Evolutionary conservation across 169 alveolate genomes (phyloP).

Genomic region (Plasmodium falciparum): DNA sequence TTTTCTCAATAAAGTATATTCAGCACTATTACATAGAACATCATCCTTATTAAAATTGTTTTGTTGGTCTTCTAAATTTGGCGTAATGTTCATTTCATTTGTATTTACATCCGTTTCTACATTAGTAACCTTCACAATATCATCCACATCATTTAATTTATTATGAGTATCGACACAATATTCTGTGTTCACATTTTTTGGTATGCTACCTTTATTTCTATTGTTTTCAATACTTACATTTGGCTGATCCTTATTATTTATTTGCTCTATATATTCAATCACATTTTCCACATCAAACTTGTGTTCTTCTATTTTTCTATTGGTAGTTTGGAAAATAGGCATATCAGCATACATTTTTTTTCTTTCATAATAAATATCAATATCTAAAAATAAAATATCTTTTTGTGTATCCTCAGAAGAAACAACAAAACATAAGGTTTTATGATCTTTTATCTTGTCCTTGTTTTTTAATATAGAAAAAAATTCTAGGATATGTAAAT

Average conservation of each 20-base stretch:
- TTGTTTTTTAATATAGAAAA: slow-evolving; percentile 35
- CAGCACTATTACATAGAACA: too few species aligned
- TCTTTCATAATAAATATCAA: slow-evolving; percentile 49
- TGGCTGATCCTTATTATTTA: background rate
- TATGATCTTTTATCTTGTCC: slow-evolving; percentile 39
- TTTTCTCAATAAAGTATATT: too few species aligned
- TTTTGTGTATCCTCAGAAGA: background rate
- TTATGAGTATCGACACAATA: too few species aligned
- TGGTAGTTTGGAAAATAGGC: slow-evolving; percentile 28
- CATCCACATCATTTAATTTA: too few species aligned
- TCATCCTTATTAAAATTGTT: too few species aligned
- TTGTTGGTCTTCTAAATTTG: too few species aligned
- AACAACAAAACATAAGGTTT: slow-evolving; percentile 41
- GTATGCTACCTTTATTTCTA: too few species aligned
- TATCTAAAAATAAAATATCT: slow-evolving; percentile 59
- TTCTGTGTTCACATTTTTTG: too few species aligned
- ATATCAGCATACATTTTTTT: slow-evolving; percentile 8
- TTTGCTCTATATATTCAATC: background rate
- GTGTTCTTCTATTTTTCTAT: slow-evolving; percentile 1
- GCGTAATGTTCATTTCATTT: too few species aligned
- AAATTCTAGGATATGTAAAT: slow-evolving; percentile 59
- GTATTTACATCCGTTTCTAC: background rate
- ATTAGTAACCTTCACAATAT: background rate
- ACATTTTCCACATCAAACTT: background rate
- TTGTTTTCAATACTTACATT: background rate